Evolutionary conservation across 306 rosid genomes (phyloP), one percentile per base, ranked within the genome.

Genomic region (Castanea crenata): DNA sequence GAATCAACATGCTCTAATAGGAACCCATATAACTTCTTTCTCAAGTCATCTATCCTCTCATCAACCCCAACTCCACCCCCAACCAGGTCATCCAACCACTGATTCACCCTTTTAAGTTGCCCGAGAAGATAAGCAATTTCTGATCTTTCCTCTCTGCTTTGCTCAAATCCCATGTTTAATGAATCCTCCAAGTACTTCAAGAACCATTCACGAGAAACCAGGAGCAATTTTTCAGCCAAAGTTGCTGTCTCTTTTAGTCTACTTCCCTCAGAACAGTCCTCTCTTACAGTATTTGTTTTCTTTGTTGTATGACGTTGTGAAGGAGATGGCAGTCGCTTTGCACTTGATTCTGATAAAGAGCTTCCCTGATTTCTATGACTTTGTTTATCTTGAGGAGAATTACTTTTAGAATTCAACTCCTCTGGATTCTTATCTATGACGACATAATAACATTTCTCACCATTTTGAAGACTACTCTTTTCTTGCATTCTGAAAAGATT

Each of bases 141-240:
- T 6, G 76, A 21, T 20, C 79, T 65, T 56, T 62, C 83, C 46
- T 65, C 87, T 74, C 81, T 81, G 31, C 75, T 85, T 71, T 80
- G n/a, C 68, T 86, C 91, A 15, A 87, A 87, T 83, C 80, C 85
- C 27, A 52, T 68, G 8, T 62, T 57, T 4, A 89, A 55, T 0
- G 91, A 86, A 41, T 79, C 90, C 73, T 90, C 97, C 84, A 92
- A 83, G 80, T 90, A 88, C 56, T 81, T 87, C 77, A 90, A 31
- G 81, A 92, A 92, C 97, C 97, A 92, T 58, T 85, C 89, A 6
- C 83, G 79, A 11, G 94, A 92, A 62, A 85, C 89, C n/a, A 8
- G 38, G 3, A 87, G 82, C 61, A 92, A 85, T 55, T 89, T 81
- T 54, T 83, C 83, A 0, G 92, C 90, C 79, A 92, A 72, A 83